These are phyloP conservation scores for Antarctomyces pellizariae DNA, from an alignment of 495 filamentous ascomycete genomes.

Conservation along the genomic window DNA sequence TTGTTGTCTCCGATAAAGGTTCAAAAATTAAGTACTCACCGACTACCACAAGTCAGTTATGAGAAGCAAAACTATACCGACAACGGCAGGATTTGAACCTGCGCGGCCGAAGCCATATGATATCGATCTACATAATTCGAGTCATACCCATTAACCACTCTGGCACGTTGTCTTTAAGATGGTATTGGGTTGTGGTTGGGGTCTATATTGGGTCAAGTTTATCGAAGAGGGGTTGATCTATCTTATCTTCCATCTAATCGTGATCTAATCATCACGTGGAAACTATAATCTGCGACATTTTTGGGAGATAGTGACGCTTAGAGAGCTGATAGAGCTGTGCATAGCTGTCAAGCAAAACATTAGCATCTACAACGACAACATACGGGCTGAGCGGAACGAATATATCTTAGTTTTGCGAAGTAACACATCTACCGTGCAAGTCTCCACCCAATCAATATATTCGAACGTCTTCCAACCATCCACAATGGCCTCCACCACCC, in stretches of 20 bases:
- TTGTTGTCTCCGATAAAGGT: conserved; percentile 1
- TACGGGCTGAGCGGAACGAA: not conserved
- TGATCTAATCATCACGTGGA: not conserved
- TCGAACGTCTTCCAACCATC: not conserved
- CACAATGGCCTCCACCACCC: not conserved
- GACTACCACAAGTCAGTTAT: no score
- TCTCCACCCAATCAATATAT: no score
- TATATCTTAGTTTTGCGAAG: not conserved
- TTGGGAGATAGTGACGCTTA: not conserved
- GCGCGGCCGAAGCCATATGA: conserved; percentile 21
- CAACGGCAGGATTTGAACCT: conserved; percentile 17
- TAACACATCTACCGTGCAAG: no score
- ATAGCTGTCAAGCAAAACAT: not conserved
- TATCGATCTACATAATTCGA: conserved; percentile 13
- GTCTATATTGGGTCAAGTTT: not conserved
- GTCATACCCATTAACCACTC: conserved; percentile 27
- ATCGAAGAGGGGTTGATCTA: no score
- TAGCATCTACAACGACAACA: conserved; percentile 5
- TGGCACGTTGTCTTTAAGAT: conserved; percentile 16
- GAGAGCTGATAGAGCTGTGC: not conserved
- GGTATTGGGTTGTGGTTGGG: not conserved
- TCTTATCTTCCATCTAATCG: no score
- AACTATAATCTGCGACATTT: not conserved
- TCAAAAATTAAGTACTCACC: no score
- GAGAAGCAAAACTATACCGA: no score